Conservation (phyloP, 2,329 filamentous ascomycete species). For the Pseudofabraea citricarpa region DNA sequence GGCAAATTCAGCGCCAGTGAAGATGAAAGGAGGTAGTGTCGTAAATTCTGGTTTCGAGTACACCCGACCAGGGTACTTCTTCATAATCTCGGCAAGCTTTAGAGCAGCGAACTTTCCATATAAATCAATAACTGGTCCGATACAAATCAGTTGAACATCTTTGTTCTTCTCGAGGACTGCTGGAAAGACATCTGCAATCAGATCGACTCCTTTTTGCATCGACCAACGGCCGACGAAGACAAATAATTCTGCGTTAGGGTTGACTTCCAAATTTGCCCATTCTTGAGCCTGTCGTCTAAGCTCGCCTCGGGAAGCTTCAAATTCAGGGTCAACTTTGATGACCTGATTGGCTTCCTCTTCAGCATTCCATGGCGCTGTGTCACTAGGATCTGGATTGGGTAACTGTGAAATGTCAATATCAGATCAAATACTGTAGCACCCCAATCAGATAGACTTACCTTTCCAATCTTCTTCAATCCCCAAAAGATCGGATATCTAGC, state of each 20-base stretch:
- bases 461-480: slow-evolving; percentile 56
- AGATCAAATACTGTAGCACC: neutral
- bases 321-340: slow-evolving; percentile 46
- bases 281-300: slow-evolving; percentile 57
- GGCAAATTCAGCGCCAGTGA: slow-evolving; percentile 62
- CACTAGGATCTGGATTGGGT: slow-evolving; percentile 60
- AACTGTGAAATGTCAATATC: slow-evolving; percentile 45
- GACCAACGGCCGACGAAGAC: slow-evolving; percentile 66
- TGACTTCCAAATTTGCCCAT: slow-evolving; percentile 58
- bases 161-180: slow-evolving; percentile 53
- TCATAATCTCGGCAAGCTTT: slow-evolving; percentile 59
- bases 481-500: slow-evolving; percentile 66
- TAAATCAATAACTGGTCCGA: slow-evolving; percentile 63
- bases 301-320: slow-evolving; percentile 46
- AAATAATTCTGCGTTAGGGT: slow-evolving; percentile 57
- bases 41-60: slow-evolving; percentile 64
- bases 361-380: slow-evolving; percentile 56
- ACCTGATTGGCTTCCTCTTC: slow-evolving; percentile 30
- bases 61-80: slow-evolving; percentile 57
- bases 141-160: slow-evolving; percentile 54
- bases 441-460: slow-evolving; percentile 32
- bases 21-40: slow-evolving; percentile 57
- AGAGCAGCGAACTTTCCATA: slow-evolving; percentile 63
- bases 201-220: slow-evolving; percentile 62
- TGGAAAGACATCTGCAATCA: slow-evolving; percentile 63